These are phyloP conservation scores for Cladophialophora immunda DNA, from an alignment of 2,329 filamentous ascomycete genomes.

Conservation along the genomic window DNA sequence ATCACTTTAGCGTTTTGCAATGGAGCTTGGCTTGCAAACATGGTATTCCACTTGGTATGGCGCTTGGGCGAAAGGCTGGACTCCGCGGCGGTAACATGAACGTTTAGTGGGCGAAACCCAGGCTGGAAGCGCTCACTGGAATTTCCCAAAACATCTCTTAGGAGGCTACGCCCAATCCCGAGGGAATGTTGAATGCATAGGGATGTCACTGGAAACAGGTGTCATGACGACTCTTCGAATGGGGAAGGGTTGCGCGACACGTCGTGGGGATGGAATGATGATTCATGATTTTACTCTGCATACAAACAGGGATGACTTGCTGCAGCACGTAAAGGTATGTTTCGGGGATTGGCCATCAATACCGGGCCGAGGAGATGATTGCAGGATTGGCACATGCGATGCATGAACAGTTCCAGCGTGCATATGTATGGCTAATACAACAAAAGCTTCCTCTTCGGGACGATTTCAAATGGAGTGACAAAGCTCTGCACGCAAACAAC, in stretches of 20 bases:
- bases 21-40: neutral
- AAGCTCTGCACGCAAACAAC: neutral
- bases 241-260: neutral
- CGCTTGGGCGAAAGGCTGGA: constrained; percentile 19
- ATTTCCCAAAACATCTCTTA: neutral
- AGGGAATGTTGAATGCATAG: neutral
- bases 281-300: constrained; percentile 7
- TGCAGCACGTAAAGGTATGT: neutral
- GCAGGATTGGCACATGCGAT: constrained; percentile 5
- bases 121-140: neutral
- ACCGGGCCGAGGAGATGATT: neutral
- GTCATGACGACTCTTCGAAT: neutral
- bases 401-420: constrained; percentile 10
- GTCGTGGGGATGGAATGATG: neutral
- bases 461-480: neutral
- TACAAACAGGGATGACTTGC: neutral
- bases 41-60: constrained; percentile 22
- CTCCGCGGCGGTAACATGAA: neutral
- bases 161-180: neutral
- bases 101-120: neutral
- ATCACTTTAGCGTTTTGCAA: constrained; percentile 18
- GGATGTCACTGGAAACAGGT: neutral
- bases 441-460: neutral
- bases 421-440: constrained; percentile 4
- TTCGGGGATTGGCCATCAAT: neutral